These are phyloP conservation scores for Calocybe gambosa DNA, from an alignment of 1,284 basidiomycete species.

Conservation along the genomic window DNA sequence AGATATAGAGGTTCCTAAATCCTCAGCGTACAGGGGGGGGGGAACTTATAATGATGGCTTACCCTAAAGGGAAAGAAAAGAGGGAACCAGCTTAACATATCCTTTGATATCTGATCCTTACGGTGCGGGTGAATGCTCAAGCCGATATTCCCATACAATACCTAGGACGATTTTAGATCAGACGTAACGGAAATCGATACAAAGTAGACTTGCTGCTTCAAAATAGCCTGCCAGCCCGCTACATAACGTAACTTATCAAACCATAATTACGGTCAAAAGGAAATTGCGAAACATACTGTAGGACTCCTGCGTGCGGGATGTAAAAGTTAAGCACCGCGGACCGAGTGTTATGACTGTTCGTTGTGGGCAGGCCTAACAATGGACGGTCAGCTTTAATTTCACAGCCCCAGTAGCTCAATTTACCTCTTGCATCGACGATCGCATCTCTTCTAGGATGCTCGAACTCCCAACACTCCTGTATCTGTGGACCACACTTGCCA, in stretches of 20 bases:
- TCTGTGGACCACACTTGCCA: constrained; percentile 69
- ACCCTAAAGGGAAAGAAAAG: constrained; percentile 93
- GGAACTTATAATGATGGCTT: constrained; percentile 16
- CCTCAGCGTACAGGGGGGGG: neutral
- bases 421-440: constrained; percentile 69
- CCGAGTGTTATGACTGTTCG: constrained; percentile 85
- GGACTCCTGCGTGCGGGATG: constrained; percentile 90
- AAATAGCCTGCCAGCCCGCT: constrained; percentile 97
- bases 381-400: neutral
- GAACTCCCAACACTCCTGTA: constrained; percentile 98
- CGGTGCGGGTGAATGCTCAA: constrained; percentile 93
- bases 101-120: constrained; percentile 76
- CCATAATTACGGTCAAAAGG: neutral
- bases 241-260: neutral
- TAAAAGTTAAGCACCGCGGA: constrained; percentile 81
- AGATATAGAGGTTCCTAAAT: constrained; percentile 86
- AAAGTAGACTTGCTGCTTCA: constrained; percentile 58
- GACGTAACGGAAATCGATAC: neutral
- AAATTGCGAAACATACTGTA: constrained; percentile 49
- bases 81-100: constrained; percentile 99
- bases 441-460: constrained; percentile 85
- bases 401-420: constrained; percentile 4
- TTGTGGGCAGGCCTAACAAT: constrained; percentile 65
- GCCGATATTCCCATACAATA: constrained; percentile 83
- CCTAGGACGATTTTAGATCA: constrained; percentile 17